Base-by-base conservation (phyloP, 345 rosid species). In the Carallia brachiata region DNA sequence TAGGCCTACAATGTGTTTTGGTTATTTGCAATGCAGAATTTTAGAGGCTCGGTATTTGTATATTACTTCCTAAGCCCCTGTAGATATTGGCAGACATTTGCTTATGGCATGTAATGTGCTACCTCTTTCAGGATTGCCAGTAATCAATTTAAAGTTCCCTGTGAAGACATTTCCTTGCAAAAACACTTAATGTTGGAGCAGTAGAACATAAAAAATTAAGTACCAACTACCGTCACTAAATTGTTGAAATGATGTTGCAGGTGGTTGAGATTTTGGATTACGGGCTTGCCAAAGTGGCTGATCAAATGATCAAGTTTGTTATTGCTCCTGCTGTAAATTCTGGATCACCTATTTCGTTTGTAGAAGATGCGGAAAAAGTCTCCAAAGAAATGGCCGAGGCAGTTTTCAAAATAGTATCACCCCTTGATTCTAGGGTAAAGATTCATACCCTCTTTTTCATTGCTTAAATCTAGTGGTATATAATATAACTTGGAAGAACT, bases 281-380 rank as follows among this genome's bases (percentile, higher is more conserved):
- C 82, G 93, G 98, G 73, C 79, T 92, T 80, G 94, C 97, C 44
- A 90, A 88, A 81, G 92, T 84, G 79, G 97, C 96, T 68, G 97
- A 95, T 78, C 79, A 82, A 82, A 88, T 84, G 84, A 84, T 95
- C 81, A 95, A 95, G 84, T 81, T 84, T 84, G 86, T 84, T 70
- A 82, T 95, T 52, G 76, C 85, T 40, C 93, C 94, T 68, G 90
- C 90, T 80, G 84, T 88, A 77, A 88, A 79, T 72, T 77, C 71
- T 78, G 81, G 78, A 56, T 89, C 88, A 28, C 77, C 84, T 78
- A 72, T 84, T 67, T 54, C 70, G 40, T 79, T 81, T 78, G 75
- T 79, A 55, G 98, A 84, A 74, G 91, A 89, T 74, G 63, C 70
- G 72, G 76, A 77, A 61, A 70, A 78, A 73, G 68, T 70, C 72